These are phyloP conservation scores for Russula virescens DNA, from an alignment of 768 basidiomycete species.

Conservation along the genomic window DNA sequence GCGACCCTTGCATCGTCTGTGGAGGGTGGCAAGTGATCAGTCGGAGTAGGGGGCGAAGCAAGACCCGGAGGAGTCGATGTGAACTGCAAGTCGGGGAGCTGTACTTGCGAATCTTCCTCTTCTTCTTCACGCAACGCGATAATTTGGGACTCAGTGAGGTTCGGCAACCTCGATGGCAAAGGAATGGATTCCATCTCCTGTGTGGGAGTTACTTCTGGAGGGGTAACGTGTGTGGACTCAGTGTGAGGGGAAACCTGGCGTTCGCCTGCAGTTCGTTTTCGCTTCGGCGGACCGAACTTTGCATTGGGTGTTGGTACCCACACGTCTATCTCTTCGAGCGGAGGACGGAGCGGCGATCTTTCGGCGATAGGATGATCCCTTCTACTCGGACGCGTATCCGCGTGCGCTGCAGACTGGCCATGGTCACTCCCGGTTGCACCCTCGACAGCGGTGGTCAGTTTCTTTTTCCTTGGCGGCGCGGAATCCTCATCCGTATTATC, in stretches of 20 bases:
- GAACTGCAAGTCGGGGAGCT: neutral
- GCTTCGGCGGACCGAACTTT: slow-evolving; percentile 20
- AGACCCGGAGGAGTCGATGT: neutral
- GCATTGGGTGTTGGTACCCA: slow-evolving; percentile 15
- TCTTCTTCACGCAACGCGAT: slow-evolving; percentile 23
- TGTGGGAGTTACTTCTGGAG: neutral
- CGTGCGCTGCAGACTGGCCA: neutral
- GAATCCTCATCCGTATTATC: neutral
- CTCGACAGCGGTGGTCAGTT: neutral
- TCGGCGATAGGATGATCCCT: neutral
- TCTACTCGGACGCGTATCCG: neutral
- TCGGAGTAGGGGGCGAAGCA: neutral
- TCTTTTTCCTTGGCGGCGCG: neutral
- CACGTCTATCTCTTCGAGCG: slow-evolving; percentile 20
- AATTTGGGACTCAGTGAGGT: slow-evolving; percentile 16
- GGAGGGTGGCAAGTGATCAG: neutral
- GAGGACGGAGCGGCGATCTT: slow-evolving; percentile 4
- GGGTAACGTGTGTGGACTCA: neutral
- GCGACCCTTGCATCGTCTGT: neutral
- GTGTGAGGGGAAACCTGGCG: neutral
- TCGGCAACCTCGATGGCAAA: neutral
- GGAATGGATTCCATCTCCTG: neutral
- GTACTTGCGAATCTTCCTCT: slow-evolving; percentile 18
- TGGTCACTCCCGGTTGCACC: neutral
- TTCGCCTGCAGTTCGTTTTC: slow-evolving; percentile 2